A percentile compares a stretch with the other conserved stretches of the same genome.
These are phyloP conservation scores for Monilinia polystroma DNA, from an alignment of 2,329 filamentous ascomycete species.

Conservation along the genomic window DNA sequence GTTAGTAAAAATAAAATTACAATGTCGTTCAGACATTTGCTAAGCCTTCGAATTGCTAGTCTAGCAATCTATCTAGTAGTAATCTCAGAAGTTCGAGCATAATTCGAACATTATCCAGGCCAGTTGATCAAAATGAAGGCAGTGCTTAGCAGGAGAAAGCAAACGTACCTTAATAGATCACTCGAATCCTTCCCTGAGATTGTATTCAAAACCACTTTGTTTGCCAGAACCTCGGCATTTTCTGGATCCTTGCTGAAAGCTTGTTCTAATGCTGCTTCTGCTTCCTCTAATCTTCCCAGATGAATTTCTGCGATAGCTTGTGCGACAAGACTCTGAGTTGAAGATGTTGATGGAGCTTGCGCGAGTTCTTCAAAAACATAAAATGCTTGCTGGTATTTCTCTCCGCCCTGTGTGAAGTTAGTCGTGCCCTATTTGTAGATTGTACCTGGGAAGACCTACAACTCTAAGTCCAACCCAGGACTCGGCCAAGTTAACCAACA, in stretches of 20 bases:
- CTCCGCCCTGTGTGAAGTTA: constrained; percentile 66
- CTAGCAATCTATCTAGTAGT: background rate
- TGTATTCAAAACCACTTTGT: constrained; percentile 75
- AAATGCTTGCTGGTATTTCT: constrained; percentile 94
- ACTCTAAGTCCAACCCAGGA: constrained; percentile 89
- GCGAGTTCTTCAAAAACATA: constrained; percentile 98
- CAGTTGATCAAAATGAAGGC: background rate
- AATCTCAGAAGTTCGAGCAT: background rate
- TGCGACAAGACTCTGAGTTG: constrained; percentile 72
- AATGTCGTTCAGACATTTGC: constrained; percentile 7
- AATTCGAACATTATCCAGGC: background rate
- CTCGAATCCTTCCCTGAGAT: constrained; percentile 70
- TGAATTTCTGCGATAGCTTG: constrained; percentile 92
- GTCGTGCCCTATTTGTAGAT: constrained; percentile 38
- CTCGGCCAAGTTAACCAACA: constrained; percentile 91
- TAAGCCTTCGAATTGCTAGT: background rate
- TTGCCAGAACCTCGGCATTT: constrained; percentile 75
- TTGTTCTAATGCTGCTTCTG: constrained; percentile 80
- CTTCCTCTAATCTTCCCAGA: constrained; percentile 83
- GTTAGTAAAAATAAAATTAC: constrained; percentile 15
- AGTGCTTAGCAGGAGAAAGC: too few relatives aligned
- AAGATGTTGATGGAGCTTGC: constrained; percentile 77
- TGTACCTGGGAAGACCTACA: constrained; percentile 49
- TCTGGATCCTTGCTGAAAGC: constrained; percentile 72
- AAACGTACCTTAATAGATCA: constrained; percentile 61